Base-by-base conservation (phyloP, 2,329 filamentous ascomycete species). In the Colletotrichum magnum region DNA sequence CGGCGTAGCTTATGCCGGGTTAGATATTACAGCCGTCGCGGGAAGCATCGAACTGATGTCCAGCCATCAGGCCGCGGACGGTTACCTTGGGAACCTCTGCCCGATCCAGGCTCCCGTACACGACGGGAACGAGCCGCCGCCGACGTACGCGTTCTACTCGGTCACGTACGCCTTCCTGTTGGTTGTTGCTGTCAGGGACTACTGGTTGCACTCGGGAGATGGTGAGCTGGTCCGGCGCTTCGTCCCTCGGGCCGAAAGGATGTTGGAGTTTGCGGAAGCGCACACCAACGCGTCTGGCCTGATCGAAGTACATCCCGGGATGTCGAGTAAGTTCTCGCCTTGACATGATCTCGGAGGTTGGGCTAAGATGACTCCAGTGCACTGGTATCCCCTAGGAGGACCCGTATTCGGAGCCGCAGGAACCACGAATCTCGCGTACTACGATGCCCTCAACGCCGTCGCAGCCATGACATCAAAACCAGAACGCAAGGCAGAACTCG, bases 131-230 rank as follows among this genome's bases (percentile, higher is more conserved):
- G 64, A 58, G 9, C 45, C 58, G 39, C 68, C 64, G 12, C 68
- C 58, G 7, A 63, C 64, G 6, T 68, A 70, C 41, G 68, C 64
- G 18, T 70, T 68, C 16, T 63, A 70, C 53, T 68, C 68, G 5
- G 58, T 70, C 28, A 70, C 68, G 0, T 70, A 70, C 2, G 68
- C 68, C 10, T 28, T 62, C 6, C 54, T 70, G 4, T 32, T 70
- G 18, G 48, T 56, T 2, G 68, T 70, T 16, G 64, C 64, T 10
- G 41, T 52, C 53, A 70, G 59, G 45, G 58, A 70, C 15, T 68
- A 70, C 32, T 68, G 68, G 68, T 12, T 70, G 13, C 54, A 60
- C n/a, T 60, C 64, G 1, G 68, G 64, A 21, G 68, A 70, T 6
- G 26, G 47, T 12, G 6, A 60, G 5, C 7, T 53, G 5, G 18